These are phyloP conservation scores for Abelmoschus esculentus DNA, from an alignment of 345 rosid species.

Conservation along the genomic window DNA sequence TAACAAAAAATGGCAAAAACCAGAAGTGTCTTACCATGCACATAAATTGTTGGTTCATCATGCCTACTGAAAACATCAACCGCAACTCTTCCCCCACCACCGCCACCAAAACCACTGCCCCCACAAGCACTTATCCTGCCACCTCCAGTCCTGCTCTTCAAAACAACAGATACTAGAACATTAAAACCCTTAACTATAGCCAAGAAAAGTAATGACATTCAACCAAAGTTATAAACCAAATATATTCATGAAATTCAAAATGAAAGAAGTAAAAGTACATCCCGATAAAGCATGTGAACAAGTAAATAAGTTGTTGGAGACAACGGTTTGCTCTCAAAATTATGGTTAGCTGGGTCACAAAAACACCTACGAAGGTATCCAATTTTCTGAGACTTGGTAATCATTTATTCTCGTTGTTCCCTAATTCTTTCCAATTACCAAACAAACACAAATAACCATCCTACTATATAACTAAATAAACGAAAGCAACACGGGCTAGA, in stretches of 20 bases:
- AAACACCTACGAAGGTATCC: background rate
- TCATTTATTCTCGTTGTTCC: background rate
- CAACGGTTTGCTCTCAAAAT: background rate
- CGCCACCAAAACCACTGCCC: slow-evolving; percentile 94
- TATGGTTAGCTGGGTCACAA: background rate
- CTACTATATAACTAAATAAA: slow-evolving; percentile 12
- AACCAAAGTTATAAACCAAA: background rate
- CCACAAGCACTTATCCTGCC: slow-evolving; percentile 95
- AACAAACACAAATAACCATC: background rate
- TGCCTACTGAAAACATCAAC: slow-evolving; percentile 94
- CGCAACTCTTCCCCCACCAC: slow-evolving; percentile 98
- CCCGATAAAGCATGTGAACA: background rate
- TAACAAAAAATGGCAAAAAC: slow-evolving; percentile 3
- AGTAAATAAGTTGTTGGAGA: background rate
- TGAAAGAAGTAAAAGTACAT: background rate
- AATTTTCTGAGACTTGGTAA: background rate
- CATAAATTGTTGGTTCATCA: slow-evolving; percentile 79
- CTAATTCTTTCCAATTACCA: background rate
- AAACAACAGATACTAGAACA: slow-evolving; percentile 16
- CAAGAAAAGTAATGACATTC: background rate
- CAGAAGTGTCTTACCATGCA: slow-evolving; percentile 62
- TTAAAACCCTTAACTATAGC: slow-evolving; percentile 10
- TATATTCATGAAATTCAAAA: background rate
- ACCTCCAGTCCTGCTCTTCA: slow-evolving; percentile 86
- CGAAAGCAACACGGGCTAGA: slow-evolving; percentile 15